Evolutionary conservation across 2,329 filamentous ascomycete species (phyloP), one percentile per base, ranked within the genome.

Genomic region (Ascosphaera apis): DNA sequence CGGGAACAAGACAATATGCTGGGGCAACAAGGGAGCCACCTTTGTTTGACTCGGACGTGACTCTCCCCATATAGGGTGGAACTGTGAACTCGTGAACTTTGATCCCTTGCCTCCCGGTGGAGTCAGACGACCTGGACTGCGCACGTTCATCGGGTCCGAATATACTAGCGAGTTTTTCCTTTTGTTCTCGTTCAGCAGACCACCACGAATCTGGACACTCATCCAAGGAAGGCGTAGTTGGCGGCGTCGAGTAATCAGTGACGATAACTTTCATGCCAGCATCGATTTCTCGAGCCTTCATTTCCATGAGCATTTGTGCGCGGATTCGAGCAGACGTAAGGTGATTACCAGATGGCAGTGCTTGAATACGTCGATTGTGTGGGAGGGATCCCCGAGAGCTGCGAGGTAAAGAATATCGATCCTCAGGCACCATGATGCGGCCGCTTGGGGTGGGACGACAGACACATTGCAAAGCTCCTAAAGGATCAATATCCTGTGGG

Each of bases 261-360:
- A 60, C 52, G 13, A 58, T 37, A 4, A 58, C 49, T 23, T 45
- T 50, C 47, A 59, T 53, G 15, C 54, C 56, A 3, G 47, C 47
- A 37, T 58, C 55, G 2, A 47, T 52, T 33, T 58, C 54, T 41
- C 55, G 58, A 3, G 48, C 47, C 2, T 54, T 53, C 47, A 53
- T 56, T 18, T 60, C 56, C 15, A 60, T 60, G 27, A 58, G 58
- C 3, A 52, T 56, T 37, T 59, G 56, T 2, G 57, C 57, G 15
- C 58, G 55, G 30, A 61, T 57, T 7, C 57, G 55, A 12, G 58
- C 54, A 3, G 53, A 57, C 2, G 52, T 58, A 40, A 61, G 36
- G 34, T 60, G 60, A 34, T 58, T 61, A 7, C 55, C 56, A 4
- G 49, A 48, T 2, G 56, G 56, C 9, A 60, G 45, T 7, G 55